phyloP scores from a whole-genome alignment of 2,329 filamentous ascomycete species.

The Macroventuria anomochaeta region DNA sequence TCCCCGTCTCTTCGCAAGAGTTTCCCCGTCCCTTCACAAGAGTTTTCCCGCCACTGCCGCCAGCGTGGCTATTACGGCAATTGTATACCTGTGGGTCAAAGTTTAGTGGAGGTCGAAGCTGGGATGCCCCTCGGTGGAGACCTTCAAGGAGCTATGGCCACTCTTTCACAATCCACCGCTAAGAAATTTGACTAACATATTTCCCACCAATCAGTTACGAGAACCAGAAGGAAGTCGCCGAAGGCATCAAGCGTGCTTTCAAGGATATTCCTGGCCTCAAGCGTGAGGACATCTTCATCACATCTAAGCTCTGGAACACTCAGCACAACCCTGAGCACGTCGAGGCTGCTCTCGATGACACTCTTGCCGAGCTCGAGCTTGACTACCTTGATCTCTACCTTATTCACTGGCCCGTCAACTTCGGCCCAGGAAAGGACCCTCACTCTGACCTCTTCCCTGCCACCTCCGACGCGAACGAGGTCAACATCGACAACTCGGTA shows the following conservation, averaged over 20 bases:
- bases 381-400: slow-evolving; percentile 92
- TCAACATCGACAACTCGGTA: slow-evolving; percentile 43
- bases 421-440: slow-evolving; percentile 62
- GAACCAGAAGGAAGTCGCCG: slow-evolving; percentile 42
- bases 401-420: slow-evolving; percentile 85
- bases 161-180: slow-evolving; percentile 3
- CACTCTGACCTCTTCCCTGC: slow-evolving; percentile 39
- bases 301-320: slow-evolving; percentile 90
- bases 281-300: slow-evolving; percentile 52
- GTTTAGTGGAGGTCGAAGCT: slow-evolving; percentile 17
- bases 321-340: slow-evolving; percentile 78
- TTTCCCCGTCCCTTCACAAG: not conserved
- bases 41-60: not conserved
- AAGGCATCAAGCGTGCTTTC: slow-evolving; percentile 41
- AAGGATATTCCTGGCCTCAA: slow-evolving; percentile 36
- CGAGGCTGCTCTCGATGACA: slow-evolving; percentile 72
- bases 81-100: not conserved
- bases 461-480: slow-evolving; percentile 62
- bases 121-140: slow-evolving; percentile 27
- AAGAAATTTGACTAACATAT: slow-evolving; percentile 26
- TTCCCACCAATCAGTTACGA: slow-evolving; percentile 42
- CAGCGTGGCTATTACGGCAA: not conserved
- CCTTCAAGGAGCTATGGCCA: slow-evolving; percentile 26
- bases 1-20: not conserved
- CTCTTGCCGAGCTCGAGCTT: slow-evolving; percentile 77